These are phyloP conservation scores for Lachnellula occidentalis DNA, from an alignment of 2,329 filamentous ascomycete species.

Conservation along the genomic window DNA sequence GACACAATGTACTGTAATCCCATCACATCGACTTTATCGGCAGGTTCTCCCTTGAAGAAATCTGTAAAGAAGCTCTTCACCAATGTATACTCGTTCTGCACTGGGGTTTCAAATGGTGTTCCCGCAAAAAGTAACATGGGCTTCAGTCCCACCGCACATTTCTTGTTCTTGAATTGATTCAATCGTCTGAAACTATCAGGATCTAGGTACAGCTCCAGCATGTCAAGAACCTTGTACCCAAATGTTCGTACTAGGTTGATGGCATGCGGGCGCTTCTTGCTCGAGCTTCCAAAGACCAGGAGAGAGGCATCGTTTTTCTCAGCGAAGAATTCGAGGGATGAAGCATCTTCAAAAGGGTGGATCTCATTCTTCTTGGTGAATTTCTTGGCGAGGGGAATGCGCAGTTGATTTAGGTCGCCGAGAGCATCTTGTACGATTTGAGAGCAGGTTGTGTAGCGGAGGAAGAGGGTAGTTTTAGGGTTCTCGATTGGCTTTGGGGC, in stretches of 20 bases:
- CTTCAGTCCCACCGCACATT: slow-evolving; percentile 74
- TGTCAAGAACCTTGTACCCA: slow-evolving; percentile 82
- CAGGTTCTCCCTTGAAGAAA: slow-evolving; percentile 78
- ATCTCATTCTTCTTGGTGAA: slow-evolving; percentile 97
- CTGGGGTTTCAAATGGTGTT: slow-evolving; percentile 77
- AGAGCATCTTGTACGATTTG: slow-evolving; percentile 78
- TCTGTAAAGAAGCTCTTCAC: slow-evolving; percentile 85
- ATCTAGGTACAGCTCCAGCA: slow-evolving; percentile 86
- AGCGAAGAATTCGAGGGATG: slow-evolving; percentile 88
- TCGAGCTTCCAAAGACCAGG: slow-evolving; percentile 76
- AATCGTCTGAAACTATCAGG: slow-evolving; percentile 64
- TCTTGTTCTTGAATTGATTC: slow-evolving; percentile 69
- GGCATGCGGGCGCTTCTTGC: slow-evolving; percentile 92
- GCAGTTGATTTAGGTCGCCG: slow-evolving; percentile 77
- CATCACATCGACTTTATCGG: slow-evolving; percentile 85
- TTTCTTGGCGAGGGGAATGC: slow-evolving; percentile 77
- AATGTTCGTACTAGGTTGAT: slow-evolving; percentile 81
- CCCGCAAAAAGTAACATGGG: slow-evolving; percentile 91
- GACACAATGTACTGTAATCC: slow-evolving; percentile 87
- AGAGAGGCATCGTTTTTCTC: slow-evolving; percentile 92
- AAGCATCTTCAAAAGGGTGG: slow-evolving; percentile 86
- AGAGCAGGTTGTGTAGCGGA: slow-evolving; percentile 81
- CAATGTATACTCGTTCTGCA: slow-evolving; percentile 72
- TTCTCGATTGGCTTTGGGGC: slow-evolving; percentile 87
- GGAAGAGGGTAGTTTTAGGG: slow-evolving; percentile 82